Evolutionary conservation across 768 basidiomycete species (phyloP), one percentile per base, ranked within the genome.

Genomic region (Auriscalpium microsporum): DNA sequence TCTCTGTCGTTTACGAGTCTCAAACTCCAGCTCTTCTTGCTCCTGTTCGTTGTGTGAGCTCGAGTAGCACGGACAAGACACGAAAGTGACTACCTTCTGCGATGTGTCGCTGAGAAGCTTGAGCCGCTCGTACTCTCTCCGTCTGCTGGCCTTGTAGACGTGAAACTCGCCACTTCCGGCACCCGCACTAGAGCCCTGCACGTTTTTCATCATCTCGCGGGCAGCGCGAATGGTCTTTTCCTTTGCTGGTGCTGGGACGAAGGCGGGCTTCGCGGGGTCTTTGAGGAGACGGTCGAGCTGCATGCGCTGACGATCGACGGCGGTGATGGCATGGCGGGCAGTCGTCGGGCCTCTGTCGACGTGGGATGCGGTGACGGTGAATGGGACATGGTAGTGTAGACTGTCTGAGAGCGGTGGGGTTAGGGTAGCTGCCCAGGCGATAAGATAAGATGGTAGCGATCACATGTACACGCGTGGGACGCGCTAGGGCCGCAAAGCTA

Each of bases 201-300:
- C 95, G 63, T 98, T 98, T 79, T 96, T 97, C 90, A 99, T 97
- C 90, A 93, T 93, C 68, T 93, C 96, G 49, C 90, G 78, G 9
- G 94, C 77, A 1, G 94, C 76, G 17, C 93, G 76, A 34, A 97
- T 75, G 0, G 76, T 77, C 74, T 90, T 94, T 59, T 90, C 87
- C 68, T 90, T 88, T 6, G 87, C 86, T 1, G 88, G 76, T n/a
- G 79, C 64, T 2, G 94, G 92, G 10, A 98, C 73, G 65, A 81
- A 80, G 1, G 85, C 90, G 1, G 85, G 83, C 67, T 93, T 94
- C 8, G 78, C 68, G 1, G 96, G 96, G 63, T 98, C 90, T 67
- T 88, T 90, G 58, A 98, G 82, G 36, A 99, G 82, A 61, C 81
- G 87, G 21, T 90, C 90, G 28, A 99, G 84, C 68, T 96, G 87